Evolutionary conservation across 352 stramenopile genomes (phyloP).

Genomic region (Phytopythium boreale): DNA sequence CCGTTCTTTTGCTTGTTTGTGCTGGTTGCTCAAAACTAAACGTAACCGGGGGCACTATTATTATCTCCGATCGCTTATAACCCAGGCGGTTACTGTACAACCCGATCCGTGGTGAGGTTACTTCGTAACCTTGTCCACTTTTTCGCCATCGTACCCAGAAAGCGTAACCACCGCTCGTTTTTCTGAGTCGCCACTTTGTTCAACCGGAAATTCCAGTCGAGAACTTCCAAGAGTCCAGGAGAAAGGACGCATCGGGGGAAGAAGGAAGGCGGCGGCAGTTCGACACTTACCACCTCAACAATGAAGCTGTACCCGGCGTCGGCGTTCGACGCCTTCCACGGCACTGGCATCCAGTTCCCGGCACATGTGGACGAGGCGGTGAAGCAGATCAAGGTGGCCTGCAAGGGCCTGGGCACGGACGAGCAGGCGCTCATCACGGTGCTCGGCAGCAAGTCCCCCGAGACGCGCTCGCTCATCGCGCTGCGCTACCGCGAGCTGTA

Average conservation of each 20-base stretch:
- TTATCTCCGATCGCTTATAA: too few species aligned
- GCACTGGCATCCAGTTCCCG: conserved; percentile 34
- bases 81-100: too few species aligned
- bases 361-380: conserved; percentile 55
- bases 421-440: conserved; percentile 69
- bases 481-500: conserved; percentile 73
- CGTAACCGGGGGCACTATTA: background rate
- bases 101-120: too few species aligned
- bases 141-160: background rate
- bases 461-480: conserved; percentile 63
- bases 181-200: background rate
- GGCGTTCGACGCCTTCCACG: conserved; percentile 53
- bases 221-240: background rate
- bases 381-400: conserved; percentile 65
- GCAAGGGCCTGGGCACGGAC: conserved; percentile 70
- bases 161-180: background rate
- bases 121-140: too few species aligned
- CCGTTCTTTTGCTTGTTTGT: too few species aligned
- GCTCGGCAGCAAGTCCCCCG: conserved; percentile 64
- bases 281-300: conserved; percentile 5
- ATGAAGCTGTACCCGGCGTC: conserved; percentile 66
- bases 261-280: background rate
- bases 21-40: background rate
- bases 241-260: background rate
- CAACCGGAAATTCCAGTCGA: background rate